These are phyloP conservation scores for Kickxella alabastrina DNA, from an alignment of 192 early-diverging fungal genomes.

Conservation along the genomic window DNA sequence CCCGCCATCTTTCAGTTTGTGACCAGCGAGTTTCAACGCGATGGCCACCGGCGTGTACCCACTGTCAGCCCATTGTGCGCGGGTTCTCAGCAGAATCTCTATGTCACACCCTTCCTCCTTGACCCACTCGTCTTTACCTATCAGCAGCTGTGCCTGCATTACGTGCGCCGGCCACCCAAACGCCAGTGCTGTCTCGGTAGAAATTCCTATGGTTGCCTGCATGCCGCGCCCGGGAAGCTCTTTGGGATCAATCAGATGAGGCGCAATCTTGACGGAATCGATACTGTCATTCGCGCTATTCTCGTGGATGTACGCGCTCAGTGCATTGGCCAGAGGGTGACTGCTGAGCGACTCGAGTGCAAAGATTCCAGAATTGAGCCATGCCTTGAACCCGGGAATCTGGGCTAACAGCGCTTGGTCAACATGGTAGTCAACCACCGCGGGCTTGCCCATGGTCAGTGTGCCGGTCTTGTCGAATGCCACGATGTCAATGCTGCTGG, in stretches of 20 bases:
- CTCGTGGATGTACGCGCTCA: slow-evolving; percentile 58
- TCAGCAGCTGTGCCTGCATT: slow-evolving; percentile 27
- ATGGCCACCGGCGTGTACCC: slow-evolving; percentile 59
- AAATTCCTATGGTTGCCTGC: slow-evolving; percentile 27
- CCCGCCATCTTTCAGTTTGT: slow-evolving; percentile 18
- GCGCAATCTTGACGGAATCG: slow-evolving; percentile 1
- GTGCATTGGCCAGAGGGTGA: slow-evolving; percentile 79
- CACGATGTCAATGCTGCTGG: slow-evolving; percentile 74
- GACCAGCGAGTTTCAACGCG: slow-evolving; percentile 11
- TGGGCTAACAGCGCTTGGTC: slow-evolving; percentile 9
- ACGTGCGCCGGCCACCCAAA: slow-evolving; percentile 22
- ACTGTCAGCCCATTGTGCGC: slow-evolving; percentile 55
- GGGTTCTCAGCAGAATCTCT: slow-evolving; percentile 23
- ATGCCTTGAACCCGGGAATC: slow-evolving; percentile 44
- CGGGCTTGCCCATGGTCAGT: slow-evolving; percentile 74
- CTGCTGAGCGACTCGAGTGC: slow-evolving; percentile 78
- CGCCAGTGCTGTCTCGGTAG: slow-evolving; percentile 10
- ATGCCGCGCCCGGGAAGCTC: slow-evolving; percentile 48
- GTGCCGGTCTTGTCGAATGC: slow-evolving; percentile 99
- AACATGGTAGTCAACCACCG: slow-evolving; percentile 48
- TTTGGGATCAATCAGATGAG: slow-evolving; percentile 23
- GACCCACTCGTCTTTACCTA: slow-evolving; percentile 76
- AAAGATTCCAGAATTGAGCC: slow-evolving; percentile 54
- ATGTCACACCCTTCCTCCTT: slow-evolving; percentile 53
- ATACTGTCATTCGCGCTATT: slow-evolving; percentile 5